phyloP scores from a whole-genome alignment of 2,329 filamentous ascomycete species.

The Septoria petroselini region DNA sequence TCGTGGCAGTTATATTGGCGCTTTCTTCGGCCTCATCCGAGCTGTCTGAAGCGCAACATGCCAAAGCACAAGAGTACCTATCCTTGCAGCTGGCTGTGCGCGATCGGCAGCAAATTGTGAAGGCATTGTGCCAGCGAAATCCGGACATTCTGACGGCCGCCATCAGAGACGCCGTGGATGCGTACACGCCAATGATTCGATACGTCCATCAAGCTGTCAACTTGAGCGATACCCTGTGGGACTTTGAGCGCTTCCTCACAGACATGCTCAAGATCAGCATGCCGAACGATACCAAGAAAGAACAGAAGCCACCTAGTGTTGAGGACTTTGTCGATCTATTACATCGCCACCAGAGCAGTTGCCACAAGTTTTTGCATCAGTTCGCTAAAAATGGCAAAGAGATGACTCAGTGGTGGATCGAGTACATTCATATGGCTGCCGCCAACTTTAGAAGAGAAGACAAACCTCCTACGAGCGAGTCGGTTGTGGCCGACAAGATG shows the following conservation, averaged over 20 bases:
- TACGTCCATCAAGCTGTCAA: conserved; percentile 68
- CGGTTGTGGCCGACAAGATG: conserved; percentile 30
- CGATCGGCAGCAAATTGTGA: conserved; percentile 69
- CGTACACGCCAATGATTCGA: conserved; percentile 73
- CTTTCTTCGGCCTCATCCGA: conserved; percentile 47
- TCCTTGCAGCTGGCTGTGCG: conserved; percentile 66
- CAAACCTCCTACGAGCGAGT: conserved; percentile 25
- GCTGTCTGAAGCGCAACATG: conserved; percentile 60
- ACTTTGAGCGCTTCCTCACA: conserved; percentile 65
- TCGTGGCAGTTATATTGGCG: conserved; percentile 64
- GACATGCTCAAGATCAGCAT: conserved; percentile 63
- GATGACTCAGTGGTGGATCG: conserved; percentile 58
- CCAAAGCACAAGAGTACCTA: conserved; percentile 65
- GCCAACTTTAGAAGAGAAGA: conserved; percentile 51
- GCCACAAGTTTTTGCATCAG: conserved; percentile 70
- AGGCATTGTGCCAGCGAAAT: conserved; percentile 62
- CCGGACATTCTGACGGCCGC: conserved; percentile 71
- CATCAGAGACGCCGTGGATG: conserved; percentile 61
- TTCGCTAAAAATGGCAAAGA: conserved; percentile 66
- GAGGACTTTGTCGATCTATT: conserved; percentile 70
- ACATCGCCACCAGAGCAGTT: conserved; percentile 59
- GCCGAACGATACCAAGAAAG: conserved; percentile 29
- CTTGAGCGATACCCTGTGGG: conserved; percentile 64
- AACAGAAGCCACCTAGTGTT: conserved; percentile 55
- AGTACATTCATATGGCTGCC: conserved; percentile 59